Evolutionary conservation across 148 eudicot species (phyloP), one percentile per base, ranked within the genome.

Genomic region (Rhododendron molle): DNA sequence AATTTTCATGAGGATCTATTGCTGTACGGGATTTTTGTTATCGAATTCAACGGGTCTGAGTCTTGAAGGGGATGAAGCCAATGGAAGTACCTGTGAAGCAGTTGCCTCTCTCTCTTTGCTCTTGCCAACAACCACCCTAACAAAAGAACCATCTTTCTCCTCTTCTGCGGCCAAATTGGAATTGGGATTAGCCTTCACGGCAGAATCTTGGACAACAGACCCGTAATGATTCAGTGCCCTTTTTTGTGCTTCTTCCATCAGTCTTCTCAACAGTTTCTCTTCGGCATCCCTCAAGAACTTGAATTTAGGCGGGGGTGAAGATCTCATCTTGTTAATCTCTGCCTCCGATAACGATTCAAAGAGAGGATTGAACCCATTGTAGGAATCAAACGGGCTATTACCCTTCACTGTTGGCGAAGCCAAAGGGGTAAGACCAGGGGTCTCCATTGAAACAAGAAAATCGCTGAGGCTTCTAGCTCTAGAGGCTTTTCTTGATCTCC

Each of bases 221-320:
- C 47, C 88, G 54, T 78, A 83, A 62, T 62, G 74, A 49, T 71
- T 40, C 44, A 40, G 7, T 7, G 80, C 81, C 76, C 85, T 90
- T 78, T 81, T 96, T 85, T 93, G 97, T 74, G 93, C 91, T 81
- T 95, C 97, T 52, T 96, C 96, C 85, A 89, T 65, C 84, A 94
- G 82, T 87, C 84, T 95, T 74, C 89, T 93, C 65, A 92, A 90
- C 81, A 96, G 80, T 76, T 96, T 96, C 91, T 96, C 98, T 86
- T 96, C 99, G 18, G 98, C 99, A 87, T 96, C 99, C 85, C 95
- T 95, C 88, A 96, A 89, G 86, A 96, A 96, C 91, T 95, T 95
- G 82, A 96, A 96, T 82, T 91, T 93, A 14, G 99, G 99, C 16
- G 99, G 99, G 4, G 99, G 97, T 9, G 99, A 96, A 62, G 95